These are phyloP conservation scores for Hypocreales sp. DNA, from an alignment of 2,329 filamentous ascomycete species.

Conservation along the genomic window DNA sequence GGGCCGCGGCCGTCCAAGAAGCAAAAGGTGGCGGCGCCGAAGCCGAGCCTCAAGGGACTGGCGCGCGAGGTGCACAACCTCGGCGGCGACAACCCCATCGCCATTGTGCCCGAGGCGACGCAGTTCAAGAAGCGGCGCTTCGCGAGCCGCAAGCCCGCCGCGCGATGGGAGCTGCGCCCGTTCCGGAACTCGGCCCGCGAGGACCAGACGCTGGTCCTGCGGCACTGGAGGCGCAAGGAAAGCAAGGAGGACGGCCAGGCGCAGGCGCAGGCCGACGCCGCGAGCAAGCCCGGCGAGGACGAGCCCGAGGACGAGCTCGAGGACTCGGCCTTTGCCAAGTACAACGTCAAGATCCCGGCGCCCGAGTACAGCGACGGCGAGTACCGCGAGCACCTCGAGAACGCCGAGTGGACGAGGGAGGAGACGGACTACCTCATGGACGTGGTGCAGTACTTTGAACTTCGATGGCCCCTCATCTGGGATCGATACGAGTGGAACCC, in stretches of 20 bases:
- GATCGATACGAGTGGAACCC: constrained; percentile 74
- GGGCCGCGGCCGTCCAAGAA: constrained; percentile 53
- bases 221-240: constrained; percentile 63
- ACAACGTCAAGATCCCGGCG: constrained; percentile 65
- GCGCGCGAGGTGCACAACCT: constrained; percentile 51
- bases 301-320: constrained; percentile 20
- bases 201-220: constrained; percentile 51
- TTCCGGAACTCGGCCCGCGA: constrained; percentile 67
- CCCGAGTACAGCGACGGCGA: constrained; percentile 78
- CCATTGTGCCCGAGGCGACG: constrained; percentile 45
- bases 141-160: constrained; percentile 36
- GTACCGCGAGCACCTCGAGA: constrained; percentile 61
- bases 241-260: constrained; percentile 18
- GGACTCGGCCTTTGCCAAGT: constrained; percentile 64
- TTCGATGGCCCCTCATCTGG: constrained; percentile 82
- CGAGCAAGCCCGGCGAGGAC: constrained; percentile 19
- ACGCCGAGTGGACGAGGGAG: constrained; percentile 71
- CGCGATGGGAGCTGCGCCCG: constrained; percentile 49
- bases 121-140: constrained; percentile 44
- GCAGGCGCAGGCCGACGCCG: constrained; percentile 11
- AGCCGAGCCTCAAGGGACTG: constrained; percentile 45
- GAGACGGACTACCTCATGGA: constrained; percentile 87
- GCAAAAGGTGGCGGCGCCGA: constrained; percentile 48
- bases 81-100: constrained; percentile 50
- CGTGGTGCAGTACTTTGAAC: constrained; percentile 60